Conservation (phyloP, 1,139 yeast genomes). For the Yamadazyma atmosphaerica region DNA sequence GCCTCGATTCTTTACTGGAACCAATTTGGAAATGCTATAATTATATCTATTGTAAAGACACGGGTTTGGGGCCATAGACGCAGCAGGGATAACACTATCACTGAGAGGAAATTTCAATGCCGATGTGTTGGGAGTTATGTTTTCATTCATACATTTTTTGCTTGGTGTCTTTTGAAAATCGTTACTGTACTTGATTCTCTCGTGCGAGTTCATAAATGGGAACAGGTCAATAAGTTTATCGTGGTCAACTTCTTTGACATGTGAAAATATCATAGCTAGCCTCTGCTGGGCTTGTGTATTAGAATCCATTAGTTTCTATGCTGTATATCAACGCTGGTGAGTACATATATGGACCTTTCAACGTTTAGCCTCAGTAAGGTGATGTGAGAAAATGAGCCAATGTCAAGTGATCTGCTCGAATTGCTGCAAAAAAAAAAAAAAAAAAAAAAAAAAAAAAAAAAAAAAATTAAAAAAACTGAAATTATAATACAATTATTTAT, state of each 20-base stretch:
- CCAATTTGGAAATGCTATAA: not conserved
- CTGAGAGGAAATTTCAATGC: not conserved
- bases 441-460: not conserved
- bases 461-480: not conserved
- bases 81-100: not conserved
- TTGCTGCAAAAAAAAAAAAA: slow-evolving; percentile 1
- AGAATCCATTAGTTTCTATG: not conserved
- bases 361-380: not conserved
- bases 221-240: slow-evolving; percentile 1
- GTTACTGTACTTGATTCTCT: not conserved
- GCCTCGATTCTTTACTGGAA: not conserved
- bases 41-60: slow-evolving; percentile 1
- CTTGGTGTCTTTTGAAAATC: not conserved
- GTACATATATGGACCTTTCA: too few relatives aligned
- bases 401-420: slow-evolving; percentile 2
- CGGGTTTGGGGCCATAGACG: not conserved
- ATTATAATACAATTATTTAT: too few relatives aligned
- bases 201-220: not conserved
- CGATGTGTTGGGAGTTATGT: too few relatives aligned
- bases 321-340: too few relatives aligned
- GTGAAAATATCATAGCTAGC: not conserved
- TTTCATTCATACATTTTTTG: not conserved
- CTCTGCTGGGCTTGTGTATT: not conserved
- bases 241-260: not conserved
- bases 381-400: slow-evolving; percentile 1